Conservation (phyloP, 306 rosid species). For the Quillaja saponaria region DNA sequence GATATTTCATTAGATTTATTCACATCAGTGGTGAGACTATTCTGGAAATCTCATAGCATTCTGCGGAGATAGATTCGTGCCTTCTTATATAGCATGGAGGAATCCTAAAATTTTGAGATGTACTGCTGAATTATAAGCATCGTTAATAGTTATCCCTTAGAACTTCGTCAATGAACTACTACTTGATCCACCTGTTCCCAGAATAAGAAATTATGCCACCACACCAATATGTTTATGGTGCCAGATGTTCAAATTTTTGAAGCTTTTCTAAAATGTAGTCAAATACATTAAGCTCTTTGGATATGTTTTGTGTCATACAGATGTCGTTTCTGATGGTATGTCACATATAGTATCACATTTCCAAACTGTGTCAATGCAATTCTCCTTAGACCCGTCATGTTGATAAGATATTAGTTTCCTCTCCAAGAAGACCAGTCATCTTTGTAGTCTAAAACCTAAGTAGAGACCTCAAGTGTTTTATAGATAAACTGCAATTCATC, state of each 20-base stretch:
- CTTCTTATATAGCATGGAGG: no score
- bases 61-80: no score
- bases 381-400: not conserved
- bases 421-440: not conserved
- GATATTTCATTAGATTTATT: no score
- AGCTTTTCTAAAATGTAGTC: not conserved
- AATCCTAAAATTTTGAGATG: not conserved
- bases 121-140: not conserved
- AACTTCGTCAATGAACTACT: slow-evolving; percentile 5
- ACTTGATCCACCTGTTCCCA: not conserved
- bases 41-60: no score
- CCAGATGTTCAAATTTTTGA: slow-evolving; percentile 3
- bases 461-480: not conserved
- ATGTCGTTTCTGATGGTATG: slow-evolving; percentile 4
- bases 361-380: not conserved
- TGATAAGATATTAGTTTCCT: not conserved
- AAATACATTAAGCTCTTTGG: not conserved
- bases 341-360: not conserved
- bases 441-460: not conserved
- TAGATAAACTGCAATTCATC: not conserved
- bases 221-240: not conserved
- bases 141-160: not conserved
- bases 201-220: slow-evolving; percentile 4
- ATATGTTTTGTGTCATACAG: not conserved
- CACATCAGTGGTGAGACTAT: no score